Evolutionary conservation across 441 rosid genomes (phyloP).

Genomic region (Erysimum cheiri): DNA sequence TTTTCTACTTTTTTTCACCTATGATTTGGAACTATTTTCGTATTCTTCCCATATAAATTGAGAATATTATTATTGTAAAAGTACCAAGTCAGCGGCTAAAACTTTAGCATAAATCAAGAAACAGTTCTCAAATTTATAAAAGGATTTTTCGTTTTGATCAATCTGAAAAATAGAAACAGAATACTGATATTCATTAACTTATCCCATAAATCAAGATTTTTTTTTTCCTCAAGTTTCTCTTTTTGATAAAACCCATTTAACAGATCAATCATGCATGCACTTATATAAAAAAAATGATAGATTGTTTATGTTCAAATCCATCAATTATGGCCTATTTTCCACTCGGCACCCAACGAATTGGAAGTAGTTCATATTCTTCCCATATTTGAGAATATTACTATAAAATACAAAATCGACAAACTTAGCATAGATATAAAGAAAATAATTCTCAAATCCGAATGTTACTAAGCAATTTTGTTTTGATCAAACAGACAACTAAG

Average conservation of each 20-base stretch:
- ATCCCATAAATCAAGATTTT: not conserved
- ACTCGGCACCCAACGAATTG: not conserved
- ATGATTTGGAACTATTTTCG: conserved; percentile 8
- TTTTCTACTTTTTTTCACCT: conserved; percentile 4
- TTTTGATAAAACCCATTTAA: no score
- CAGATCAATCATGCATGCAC: no score
- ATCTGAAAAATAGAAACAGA: not conserved
- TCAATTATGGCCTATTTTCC: not conserved
- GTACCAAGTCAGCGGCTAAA: not conserved
- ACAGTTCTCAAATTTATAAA: not conserved
- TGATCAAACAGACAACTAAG: conserved; percentile 20
- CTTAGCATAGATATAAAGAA: not conserved
- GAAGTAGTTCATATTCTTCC: conserved; percentile 6
- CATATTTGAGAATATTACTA: conserved; percentile 19
- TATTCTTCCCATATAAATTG: conserved; percentile 18
- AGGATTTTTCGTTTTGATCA: no score
- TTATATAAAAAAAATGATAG: no score
- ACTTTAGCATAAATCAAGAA: conserved; percentile 16
- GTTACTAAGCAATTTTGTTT: not conserved
- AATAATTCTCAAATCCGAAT: conserved; percentile 9
- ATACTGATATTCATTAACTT: not conserved
- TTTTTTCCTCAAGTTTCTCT: not conserved
- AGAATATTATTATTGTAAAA: not conserved
- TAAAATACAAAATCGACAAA: conserved; percentile 1
- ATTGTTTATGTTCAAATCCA: conserved; percentile 16